phyloP scores from a whole-genome alignment of 176 grass and related monocot species.

The Thinopyrum elongatum region DNA sequence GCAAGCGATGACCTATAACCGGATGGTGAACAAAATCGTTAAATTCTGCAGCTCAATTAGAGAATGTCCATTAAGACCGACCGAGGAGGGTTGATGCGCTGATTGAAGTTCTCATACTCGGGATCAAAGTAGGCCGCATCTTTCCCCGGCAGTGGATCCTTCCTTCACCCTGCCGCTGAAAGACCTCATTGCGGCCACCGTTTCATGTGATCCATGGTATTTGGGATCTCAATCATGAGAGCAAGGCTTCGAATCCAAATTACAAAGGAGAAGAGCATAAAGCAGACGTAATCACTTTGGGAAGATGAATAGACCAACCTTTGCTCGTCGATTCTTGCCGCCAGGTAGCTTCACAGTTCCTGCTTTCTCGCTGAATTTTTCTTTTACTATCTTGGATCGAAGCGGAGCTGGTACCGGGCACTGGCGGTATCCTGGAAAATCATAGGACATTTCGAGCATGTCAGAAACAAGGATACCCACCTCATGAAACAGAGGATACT shows the following conservation, averaged over 20 bases:
- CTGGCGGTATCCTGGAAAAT: slow-evolving; percentile 16
- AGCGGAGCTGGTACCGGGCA: neutral
- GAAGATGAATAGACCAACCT: slow-evolving; percentile 27
- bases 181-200: neutral
- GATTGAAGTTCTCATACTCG: slow-evolving; percentile 92
- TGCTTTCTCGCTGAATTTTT: neutral
- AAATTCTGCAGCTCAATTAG: neutral
- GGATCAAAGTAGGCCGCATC: slow-evolving; percentile 98
- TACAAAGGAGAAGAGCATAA: neutral
- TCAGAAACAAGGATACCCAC: neutral
- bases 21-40: neutral
- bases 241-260: neutral
- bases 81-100: slow-evolving; percentile 93
- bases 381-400: neutral
- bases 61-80: slow-evolving; percentile 25
- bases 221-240: slow-evolving; percentile 10
- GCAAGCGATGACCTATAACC: neutral
- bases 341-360: neutral
- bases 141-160: neutral
- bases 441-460: neutral
- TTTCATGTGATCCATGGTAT: neutral
- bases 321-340: slow-evolving; percentile 37
- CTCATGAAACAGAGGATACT: too few relatives aligned
- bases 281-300: slow-evolving; percentile 14
- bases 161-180: slow-evolving; percentile 36